These are phyloP conservation scores for Phytophthora nicotianae DNA, from an alignment of 352 stramenopile species.

Conservation along the genomic window DNA sequence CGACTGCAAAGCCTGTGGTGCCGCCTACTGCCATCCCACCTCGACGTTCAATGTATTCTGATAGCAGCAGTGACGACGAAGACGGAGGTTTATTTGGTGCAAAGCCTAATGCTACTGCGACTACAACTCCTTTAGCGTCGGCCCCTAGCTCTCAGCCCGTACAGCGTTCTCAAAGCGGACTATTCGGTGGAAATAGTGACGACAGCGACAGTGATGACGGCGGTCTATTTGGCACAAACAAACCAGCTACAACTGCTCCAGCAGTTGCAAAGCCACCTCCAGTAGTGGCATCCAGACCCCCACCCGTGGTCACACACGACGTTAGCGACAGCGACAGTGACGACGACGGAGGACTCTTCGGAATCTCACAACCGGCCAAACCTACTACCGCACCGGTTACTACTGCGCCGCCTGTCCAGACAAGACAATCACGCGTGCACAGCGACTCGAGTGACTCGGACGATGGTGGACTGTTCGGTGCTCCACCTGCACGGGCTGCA, in stretches of 20 bases:
- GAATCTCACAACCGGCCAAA: constrained; percentile 32
- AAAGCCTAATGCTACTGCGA: constrained; percentile 27
- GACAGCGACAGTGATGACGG: constrained; percentile 48
- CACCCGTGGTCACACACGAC: constrained; percentile 28
- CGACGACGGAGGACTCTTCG: constrained; percentile 51
- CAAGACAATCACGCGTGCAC: constrained; percentile 35
- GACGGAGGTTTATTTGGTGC: constrained; percentile 63
- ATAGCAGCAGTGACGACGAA: constrained; percentile 52
- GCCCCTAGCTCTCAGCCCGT: constrained; percentile 9
- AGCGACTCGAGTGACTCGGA: constrained; percentile 76
- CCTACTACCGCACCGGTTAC: constrained; percentile 17
- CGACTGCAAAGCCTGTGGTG: not conserved
- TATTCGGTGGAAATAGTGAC: constrained; percentile 50
- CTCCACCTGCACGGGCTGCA: constrained; percentile 25
- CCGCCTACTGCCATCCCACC: not conserved
- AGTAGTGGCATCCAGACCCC: constrained; percentile 16
- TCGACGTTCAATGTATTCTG: constrained; percentile 6
- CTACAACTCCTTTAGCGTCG: constrained; percentile 6
- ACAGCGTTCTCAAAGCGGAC: constrained; percentile 41
- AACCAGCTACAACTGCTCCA: constrained; percentile 7
- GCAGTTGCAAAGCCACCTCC: constrained; percentile 4
- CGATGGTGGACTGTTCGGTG: constrained; percentile 62
- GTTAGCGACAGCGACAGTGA: constrained; percentile 40
- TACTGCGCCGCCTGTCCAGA: constrained; percentile 17
- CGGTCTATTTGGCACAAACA: constrained; percentile 41